These are phyloP conservation scores for Picea abies DNA, from an alignment of 83 land plant species.

Conservation along the genomic window DNA sequence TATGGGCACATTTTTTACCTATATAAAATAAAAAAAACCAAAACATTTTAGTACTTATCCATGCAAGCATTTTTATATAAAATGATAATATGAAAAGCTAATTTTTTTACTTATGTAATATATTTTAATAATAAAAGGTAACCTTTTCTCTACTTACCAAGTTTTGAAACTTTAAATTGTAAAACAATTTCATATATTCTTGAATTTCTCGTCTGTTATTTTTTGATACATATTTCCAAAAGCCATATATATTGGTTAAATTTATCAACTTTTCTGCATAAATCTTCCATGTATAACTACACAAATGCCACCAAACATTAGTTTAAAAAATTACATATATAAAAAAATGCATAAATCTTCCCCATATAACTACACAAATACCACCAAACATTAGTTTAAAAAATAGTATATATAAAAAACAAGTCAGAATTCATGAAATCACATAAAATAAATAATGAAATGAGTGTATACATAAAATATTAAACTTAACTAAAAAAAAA, in stretches of 20 bases:
- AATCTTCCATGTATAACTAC: constrained; percentile 84
- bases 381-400: neutral
- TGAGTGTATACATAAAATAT: too few relatives aligned
- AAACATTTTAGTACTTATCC: neutral
- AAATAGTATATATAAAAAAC: too few relatives aligned
- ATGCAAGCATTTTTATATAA: neutral
- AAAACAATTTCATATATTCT: constrained; percentile 77
- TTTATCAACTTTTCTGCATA: constrained; percentile 78
- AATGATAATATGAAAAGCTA: neutral
- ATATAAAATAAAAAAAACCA: neutral
- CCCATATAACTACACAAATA: constrained; percentile 65
- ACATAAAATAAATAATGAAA: too few relatives aligned
- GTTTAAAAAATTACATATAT: neutral
- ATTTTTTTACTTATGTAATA: neutral
- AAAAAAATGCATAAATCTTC: constrained; percentile 60
- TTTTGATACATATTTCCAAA: constrained; percentile 79
- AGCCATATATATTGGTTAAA: constrained; percentile 71
- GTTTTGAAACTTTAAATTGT: constrained; percentile 65
- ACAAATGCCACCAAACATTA: constrained; percentile 2
- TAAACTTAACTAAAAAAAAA: too few relatives aligned
- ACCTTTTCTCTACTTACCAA: constrained; percentile 38
- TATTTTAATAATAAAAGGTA: neutral
- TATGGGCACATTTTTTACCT: constrained; percentile 12
- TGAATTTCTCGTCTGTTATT: constrained; percentile 64
- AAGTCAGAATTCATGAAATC: too few relatives aligned